Evolutionary conservation across 148 eudicot genomes (phyloP).

Genomic region (Spergularia marina): DNA sequence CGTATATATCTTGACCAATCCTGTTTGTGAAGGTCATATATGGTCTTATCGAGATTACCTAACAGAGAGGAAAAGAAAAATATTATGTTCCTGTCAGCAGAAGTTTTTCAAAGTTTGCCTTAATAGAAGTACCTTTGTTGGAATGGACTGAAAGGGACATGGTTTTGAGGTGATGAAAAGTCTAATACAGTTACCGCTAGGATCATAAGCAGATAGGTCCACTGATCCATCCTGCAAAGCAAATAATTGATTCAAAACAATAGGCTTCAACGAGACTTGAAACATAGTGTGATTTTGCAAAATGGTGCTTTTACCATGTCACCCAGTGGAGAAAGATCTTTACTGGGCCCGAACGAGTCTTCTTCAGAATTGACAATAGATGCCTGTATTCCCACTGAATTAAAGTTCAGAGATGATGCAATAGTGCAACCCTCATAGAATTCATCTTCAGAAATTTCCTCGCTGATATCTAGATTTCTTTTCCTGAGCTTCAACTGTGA

Average conservation of each 20-base stretch:
- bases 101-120: conserved; percentile 10
- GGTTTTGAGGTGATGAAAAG: conserved; percentile 87
- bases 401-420: conserved; percentile 84
- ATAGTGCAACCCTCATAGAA: conserved; percentile 79
- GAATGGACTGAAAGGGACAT: conserved; percentile 80
- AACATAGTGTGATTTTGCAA: not conserved
- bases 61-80: conserved; percentile 14
- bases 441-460: conserved; percentile 86
- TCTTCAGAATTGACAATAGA: conserved; percentile 49
- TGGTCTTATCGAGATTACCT: conserved; percentile 85
- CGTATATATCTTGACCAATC: conserved; percentile 62
- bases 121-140: conserved; percentile 68
- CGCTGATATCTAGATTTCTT: conserved; percentile 45
- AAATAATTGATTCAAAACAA: not conserved
- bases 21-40: conserved; percentile 92
- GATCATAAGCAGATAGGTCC: conserved; percentile 71
- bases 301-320: conserved; percentile 63
- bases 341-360: conserved; percentile 63
- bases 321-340: conserved; percentile 82
- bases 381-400: conserved; percentile 62
- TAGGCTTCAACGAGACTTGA: not conserved
- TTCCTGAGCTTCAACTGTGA: conserved; percentile 49
- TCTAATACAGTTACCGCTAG: conserved; percentile 71
- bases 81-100: not conserved
- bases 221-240: conserved; percentile 75